Conservation (phyloP, 148 eudicot genomes). For the Rhododendron williamsianum region DNA sequence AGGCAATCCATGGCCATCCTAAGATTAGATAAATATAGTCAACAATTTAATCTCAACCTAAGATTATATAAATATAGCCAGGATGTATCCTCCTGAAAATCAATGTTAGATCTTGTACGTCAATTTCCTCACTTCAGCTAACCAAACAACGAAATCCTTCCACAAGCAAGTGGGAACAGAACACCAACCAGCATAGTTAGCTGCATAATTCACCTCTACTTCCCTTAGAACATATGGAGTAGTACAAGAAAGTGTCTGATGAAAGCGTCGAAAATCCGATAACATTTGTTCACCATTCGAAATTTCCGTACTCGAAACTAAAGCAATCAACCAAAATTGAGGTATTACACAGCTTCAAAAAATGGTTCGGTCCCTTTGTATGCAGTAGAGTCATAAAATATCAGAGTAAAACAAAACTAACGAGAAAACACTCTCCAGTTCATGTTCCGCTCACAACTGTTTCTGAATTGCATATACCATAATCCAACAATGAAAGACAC, state of each 20-base stretch:
- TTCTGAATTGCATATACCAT: background rate
- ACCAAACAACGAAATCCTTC: background rate
- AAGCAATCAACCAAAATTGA: background rate
- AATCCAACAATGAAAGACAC: background rate
- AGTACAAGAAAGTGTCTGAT: too few relatives aligned
- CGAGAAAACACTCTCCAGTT: background rate
- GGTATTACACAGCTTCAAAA: background rate
- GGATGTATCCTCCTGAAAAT: background rate
- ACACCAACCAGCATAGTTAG: background rate
- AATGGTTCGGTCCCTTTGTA: background rate
- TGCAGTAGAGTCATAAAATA: too few relatives aligned
- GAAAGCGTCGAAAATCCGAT: too few relatives aligned
- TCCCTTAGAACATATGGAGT: background rate
- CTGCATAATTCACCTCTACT: background rate
- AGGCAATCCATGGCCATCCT: background rate
- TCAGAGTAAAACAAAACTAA: background rate
- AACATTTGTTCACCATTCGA: too few relatives aligned
- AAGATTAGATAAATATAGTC: background rate
- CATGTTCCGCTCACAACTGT: background rate
- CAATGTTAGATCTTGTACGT: background rate
- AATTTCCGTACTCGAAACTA: too few relatives aligned
- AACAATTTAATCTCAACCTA: background rate
- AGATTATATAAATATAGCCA: background rate
- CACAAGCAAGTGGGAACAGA: background rate
- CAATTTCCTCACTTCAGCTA: background rate